Percentiles rank a stretch among this genome's conserved stretches.
Conservation (phyloP, 1,284 basidiomycete genomes). For the Sanguinoderma infundibulare region DNA sequence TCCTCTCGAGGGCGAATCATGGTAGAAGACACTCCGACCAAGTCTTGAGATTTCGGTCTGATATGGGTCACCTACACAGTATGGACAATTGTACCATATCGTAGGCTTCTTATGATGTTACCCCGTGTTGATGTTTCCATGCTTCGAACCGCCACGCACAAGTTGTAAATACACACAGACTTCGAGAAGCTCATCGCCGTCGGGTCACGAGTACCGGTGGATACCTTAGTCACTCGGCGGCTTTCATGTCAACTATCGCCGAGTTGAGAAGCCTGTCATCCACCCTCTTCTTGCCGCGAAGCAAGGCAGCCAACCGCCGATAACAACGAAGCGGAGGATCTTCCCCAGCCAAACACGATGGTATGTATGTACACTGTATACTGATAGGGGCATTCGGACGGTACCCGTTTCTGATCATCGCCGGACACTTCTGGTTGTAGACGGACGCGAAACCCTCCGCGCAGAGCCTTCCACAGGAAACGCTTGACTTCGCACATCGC, state of each 20-base stretch:
- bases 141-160: neutral
- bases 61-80: too few species aligned
- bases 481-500: conserved; percentile 71
- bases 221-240: neutral
- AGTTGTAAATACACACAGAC: neutral
- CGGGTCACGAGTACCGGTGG: neutral
- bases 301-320: neutral
- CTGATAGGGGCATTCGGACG: neutral
- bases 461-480: conserved; percentile 42
- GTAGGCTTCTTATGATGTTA: too few species aligned
- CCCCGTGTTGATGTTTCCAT: too few species aligned
- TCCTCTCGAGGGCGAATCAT: conserved; percentile 13
- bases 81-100: too few species aligned
- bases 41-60: conserved; percentile 6
- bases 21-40: conserved; percentile 33
- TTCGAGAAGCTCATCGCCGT: neutral
- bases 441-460: conserved; percentile 12
- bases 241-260: neutral
- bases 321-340: neutral
- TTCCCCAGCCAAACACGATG: neutral
- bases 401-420: neutral
- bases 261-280: neutral
- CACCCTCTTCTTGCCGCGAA: neutral
- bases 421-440: neutral
- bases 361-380: neutral